A percentile compares a stretch with the other conserved stretches of the same genome.
These are phyloP conservation scores for Floccularia luteovirens DNA, from an alignment of 768 basidiomycete genomes.

Conservation along the genomic window DNA sequence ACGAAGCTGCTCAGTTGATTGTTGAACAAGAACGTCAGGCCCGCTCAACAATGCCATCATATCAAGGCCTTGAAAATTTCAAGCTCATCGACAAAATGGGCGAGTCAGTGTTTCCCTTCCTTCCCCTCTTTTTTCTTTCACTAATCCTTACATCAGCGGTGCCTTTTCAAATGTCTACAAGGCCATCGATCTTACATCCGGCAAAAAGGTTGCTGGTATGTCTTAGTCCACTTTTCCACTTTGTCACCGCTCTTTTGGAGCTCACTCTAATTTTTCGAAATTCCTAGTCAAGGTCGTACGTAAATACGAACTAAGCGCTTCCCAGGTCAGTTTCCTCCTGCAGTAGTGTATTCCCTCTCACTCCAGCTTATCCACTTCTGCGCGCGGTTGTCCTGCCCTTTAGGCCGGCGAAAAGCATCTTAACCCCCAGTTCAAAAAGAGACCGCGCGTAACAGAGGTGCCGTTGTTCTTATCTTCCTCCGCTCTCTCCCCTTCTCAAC, in stretches of 20 bases:
- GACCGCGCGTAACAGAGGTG: constrained; percentile 98
- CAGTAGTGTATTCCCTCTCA: constrained; percentile 14
- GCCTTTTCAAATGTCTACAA: constrained; percentile 99
- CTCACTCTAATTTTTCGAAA: not conserved
- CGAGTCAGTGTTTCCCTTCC: constrained; percentile 54
- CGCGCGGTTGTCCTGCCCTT: constrained; percentile 22
- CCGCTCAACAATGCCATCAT: constrained; percentile 73
- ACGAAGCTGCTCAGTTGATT: constrained; percentile 55
- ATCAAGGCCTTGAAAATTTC: constrained; percentile 80
- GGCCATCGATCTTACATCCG: constrained; percentile 68
- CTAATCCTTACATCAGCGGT: constrained; percentile 41
- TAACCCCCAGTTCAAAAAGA: constrained; percentile 92
- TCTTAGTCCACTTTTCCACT: constrained; percentile 14
- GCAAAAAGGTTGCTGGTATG: constrained; percentile 78
- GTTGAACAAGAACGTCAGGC: constrained; percentile 70
- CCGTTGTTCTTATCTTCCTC: constrained; percentile 22
- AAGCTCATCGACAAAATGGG: constrained; percentile 83
- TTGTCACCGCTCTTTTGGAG: no score
- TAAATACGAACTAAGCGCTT: constrained; percentile 85
- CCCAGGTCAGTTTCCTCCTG: constrained; percentile 68
- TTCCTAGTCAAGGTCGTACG: constrained; percentile 85
- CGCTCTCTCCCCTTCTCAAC: constrained; percentile 5
- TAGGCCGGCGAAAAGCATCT: constrained; percentile 92
- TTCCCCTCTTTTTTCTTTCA: constrained; percentile 10
- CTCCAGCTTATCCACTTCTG: constrained; percentile 17